Evolutionary conservation across 306 rosid genomes (phyloP).

Genomic region (Trifolium repens): DNA sequence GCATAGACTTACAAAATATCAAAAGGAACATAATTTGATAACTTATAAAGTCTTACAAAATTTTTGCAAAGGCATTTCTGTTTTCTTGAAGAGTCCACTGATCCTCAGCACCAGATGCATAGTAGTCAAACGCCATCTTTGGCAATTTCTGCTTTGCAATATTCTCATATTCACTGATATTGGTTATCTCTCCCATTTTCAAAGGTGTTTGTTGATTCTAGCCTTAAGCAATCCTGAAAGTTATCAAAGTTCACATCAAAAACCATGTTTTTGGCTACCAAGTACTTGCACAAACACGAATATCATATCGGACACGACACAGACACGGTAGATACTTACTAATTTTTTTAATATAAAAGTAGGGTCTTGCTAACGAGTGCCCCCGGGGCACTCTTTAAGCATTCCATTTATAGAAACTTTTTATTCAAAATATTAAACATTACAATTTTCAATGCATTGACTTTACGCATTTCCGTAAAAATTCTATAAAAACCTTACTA

Average conservation of each 20-base stretch:
- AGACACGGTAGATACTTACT: neutral
- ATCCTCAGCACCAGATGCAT: constrained; percentile 81
- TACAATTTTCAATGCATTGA: too few relatives aligned
- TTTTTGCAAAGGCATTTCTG: constrained; percentile 71
- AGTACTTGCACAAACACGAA: neutral
- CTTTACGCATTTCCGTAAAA: too few relatives aligned
- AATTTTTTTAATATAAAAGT: neutral
- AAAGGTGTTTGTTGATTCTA: constrained; percentile 18
- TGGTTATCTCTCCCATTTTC: constrained; percentile 67
- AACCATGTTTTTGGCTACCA: constrained; percentile 5
- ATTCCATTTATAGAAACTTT: too few relatives aligned
- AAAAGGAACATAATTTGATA: neutral
- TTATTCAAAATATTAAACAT: too few relatives aligned
- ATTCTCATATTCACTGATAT: constrained; percentile 69
- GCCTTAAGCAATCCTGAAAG: constrained; percentile 45
- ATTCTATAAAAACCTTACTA: too few relatives aligned
- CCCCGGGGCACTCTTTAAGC: too few relatives aligned
- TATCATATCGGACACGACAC: neutral
- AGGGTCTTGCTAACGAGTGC: neutral
- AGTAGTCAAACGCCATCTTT: constrained; percentile 74
- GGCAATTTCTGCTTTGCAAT: constrained; percentile 75
- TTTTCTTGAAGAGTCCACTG: constrained; percentile 78
- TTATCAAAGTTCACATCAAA: neutral
- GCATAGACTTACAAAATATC: neutral
- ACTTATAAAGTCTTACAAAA: constrained; percentile 56